These are phyloP conservation scores for Myxozyma nipponensis DNA, from an alignment of 805 yeast species.

Conservation along the genomic window DNA sequence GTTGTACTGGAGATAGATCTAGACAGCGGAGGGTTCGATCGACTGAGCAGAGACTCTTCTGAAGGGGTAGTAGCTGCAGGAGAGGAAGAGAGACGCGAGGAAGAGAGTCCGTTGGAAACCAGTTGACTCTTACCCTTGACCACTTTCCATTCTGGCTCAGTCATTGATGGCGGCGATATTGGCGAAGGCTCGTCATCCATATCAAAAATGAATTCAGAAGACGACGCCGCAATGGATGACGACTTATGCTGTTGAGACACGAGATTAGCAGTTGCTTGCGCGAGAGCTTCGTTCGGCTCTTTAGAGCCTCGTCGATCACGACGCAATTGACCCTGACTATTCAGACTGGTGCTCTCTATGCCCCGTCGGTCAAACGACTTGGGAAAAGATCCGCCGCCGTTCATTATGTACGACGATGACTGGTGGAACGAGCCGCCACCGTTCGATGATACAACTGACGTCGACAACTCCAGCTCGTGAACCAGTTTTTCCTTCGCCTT, in stretches of 20 bases:
- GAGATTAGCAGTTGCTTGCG: no score
- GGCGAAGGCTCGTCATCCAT: conserved; percentile 28
- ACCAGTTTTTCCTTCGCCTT: conserved; percentile 13
- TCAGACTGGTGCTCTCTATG: not conserved
- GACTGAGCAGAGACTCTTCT: conserved; percentile 1
- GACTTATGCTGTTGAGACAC: no score
- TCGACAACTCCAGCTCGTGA: not conserved
- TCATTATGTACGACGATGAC: conserved; percentile 1
- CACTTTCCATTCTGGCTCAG: conserved; percentile 10
- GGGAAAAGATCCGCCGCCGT: conserved; percentile 9
- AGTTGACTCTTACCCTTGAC: conserved; percentile 19
- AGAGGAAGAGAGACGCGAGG: not conserved
- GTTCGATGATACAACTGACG: conserved; percentile 5
- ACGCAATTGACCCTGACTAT: not conserved
- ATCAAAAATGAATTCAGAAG: conserved; percentile 18
- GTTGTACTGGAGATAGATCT: not conserved
- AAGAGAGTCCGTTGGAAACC: no score
- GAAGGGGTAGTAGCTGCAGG: conserved; percentile 6
- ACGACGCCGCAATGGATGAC: no score
- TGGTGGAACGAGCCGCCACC: conserved; percentile 12
- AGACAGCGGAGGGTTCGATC: conserved; percentile 5
- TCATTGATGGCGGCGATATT: not conserved
- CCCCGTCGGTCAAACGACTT: conserved; percentile 6
- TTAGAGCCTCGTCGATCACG: conserved; percentile 14
- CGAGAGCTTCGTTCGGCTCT: no score